Base-by-base conservation (phyloP, 129 eudicot species). In the Saussurea involucrata region DNA sequence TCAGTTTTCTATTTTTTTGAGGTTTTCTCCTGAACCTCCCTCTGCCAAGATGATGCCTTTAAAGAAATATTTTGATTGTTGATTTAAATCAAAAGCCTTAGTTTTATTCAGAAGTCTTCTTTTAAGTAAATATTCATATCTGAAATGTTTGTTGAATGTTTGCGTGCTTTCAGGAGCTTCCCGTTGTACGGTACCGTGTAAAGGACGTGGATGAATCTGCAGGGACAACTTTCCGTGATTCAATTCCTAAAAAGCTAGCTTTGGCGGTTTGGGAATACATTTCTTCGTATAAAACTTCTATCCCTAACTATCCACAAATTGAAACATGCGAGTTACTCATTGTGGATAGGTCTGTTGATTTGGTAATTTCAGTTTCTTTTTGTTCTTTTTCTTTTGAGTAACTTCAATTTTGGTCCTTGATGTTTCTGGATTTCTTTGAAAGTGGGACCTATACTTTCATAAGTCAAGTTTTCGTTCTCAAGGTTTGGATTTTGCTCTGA, bases 321-420 rank as follows among this genome's bases (percentile, higher is more conserved):
- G 97, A 90, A 83, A 95, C 97, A 78, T 95, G 99, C 82, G 95
- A 95, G 76, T 71, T 95, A 25, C 95, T 95, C 66, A 90, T 95
- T 79, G 42, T 95, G 65, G 99, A 95, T 85, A 92, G 99, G 90
- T 88, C 96, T 37, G 81, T 89, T 67, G 99, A 95, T 80, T 88
- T 86, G 94, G 99, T 95, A 73, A 66, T 33, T 70, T 53, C 21
- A 12, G 6, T 42, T 42, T 12, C 15, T n/a, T 58, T 49, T 21
- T 25, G 71, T 0, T 3, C 28, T 24, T 67, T 29, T 21, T 64
- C 1, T 6, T n/a, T n/a, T n/a, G n/a, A n/a, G n/a, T n/a, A n/a
- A n/a, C n/a, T n/a, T n/a, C n/a, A n/a, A n/a, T n/a, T n/a, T n/a
- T n/a, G n/a, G n/a, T n/a, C n/a, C n/a, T n/a, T n/a, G n/a, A n/a